A percentile compares a stretch with the other conserved stretches of the same genome.
Conservation (phyloP, 257 asterid species). For the Petrea volubilis region DNA sequence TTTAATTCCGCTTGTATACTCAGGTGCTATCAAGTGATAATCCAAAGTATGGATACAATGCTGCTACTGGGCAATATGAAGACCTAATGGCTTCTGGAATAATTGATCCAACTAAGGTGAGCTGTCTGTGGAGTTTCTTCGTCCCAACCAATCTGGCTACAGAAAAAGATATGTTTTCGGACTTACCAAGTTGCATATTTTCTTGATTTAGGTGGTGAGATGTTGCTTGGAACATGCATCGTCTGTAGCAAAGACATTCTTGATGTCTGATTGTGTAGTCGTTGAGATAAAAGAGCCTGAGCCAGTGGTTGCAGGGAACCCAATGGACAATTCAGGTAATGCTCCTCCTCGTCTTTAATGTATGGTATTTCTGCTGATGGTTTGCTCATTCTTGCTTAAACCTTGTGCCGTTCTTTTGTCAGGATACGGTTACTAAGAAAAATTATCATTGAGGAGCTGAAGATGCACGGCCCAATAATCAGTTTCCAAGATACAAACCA, state of each 20-base stretch:
- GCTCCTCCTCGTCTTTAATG: too few species aligned
- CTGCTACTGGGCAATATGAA: conserved; percentile 93
- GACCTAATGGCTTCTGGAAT: conserved; percentile 98
- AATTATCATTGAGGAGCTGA: neutral
- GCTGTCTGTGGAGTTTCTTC: neutral
- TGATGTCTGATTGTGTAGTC: conserved; percentile 97
- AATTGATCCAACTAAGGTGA: conserved; percentile 95
- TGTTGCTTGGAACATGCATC: conserved; percentile 97
- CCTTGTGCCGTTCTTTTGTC: neutral
- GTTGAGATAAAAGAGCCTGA: conserved; percentile 96
- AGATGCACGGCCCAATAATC: neutral
- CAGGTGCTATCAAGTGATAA: conserved; percentile 78
- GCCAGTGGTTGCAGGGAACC: conserved; percentile 65
- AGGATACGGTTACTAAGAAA: conserved; percentile 15
- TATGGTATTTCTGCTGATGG: neutral
- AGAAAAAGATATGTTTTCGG: too few species aligned
- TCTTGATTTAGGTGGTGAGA: conserved; percentile 98
- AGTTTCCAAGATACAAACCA: neutral
- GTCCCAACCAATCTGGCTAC: too few species aligned
- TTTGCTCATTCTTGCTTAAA: neutral
- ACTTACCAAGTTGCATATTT: too few species aligned
- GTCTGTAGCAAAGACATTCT: conserved; percentile 92
- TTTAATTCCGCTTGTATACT: neutral
- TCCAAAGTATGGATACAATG: conserved; percentile 80
- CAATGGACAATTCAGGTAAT: conserved; percentile 98